Evolutionary conservation across 1,139 yeast species (phyloP).

Genomic region (Suhomyces coccinellae): DNA sequence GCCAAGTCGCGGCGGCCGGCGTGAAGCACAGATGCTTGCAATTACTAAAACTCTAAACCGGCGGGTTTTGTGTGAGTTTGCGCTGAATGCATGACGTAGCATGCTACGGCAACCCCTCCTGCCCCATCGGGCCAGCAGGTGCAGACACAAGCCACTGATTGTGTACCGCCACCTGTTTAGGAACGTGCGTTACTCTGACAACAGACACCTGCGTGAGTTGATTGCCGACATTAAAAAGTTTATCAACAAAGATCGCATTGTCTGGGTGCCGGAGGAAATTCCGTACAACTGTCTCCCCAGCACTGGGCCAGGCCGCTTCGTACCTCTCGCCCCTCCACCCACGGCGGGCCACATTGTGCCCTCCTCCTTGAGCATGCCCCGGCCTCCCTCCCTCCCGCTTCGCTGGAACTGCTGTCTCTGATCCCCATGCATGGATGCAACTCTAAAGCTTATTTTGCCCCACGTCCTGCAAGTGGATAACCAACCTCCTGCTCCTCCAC

Average conservation of each 20-base stretch:
- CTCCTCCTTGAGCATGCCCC: too few species aligned
- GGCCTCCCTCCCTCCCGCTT: too few species aligned
- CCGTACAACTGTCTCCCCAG: background rate
- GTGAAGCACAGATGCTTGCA: background rate
- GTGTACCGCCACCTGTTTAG: background rate
- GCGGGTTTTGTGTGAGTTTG: background rate
- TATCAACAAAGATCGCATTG: slow-evolving; percentile 5
- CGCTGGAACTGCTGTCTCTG: background rate
- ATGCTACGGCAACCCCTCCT: background rate
- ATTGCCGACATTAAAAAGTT: slow-evolving; percentile 11
- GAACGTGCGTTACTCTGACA: background rate
- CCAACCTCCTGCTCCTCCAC: background rate
- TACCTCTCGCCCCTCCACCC: background rate
- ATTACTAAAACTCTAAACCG: background rate
- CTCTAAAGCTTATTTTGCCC: background rate
- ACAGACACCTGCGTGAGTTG: slow-evolving; percentile 2
- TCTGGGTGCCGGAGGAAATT: background rate
- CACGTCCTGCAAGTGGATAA: background rate
- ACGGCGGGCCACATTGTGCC: too few species aligned
- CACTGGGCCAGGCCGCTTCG: background rate
- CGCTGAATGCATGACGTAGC: background rate
- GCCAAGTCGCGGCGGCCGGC: background rate
- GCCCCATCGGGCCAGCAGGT: background rate
- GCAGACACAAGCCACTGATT: background rate
- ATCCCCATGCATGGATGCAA: background rate